phyloP scores from a whole-genome alignment of 1,139 yeast genomes.

The Yamadazyma blattariae region DNA sequence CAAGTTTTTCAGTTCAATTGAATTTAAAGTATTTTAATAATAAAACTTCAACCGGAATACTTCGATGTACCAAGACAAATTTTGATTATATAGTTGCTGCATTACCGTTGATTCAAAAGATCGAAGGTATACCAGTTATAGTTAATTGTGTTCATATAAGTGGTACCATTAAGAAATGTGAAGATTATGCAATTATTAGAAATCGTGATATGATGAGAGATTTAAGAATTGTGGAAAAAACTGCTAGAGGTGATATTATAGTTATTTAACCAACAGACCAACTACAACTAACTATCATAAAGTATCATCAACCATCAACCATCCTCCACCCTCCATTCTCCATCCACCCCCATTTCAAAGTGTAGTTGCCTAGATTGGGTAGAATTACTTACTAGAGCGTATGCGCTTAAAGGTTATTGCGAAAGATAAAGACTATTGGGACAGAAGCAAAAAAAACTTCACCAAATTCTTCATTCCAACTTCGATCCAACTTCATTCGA shows the following conservation, averaged over 20 bases:
- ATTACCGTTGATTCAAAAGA: conserved; percentile 54
- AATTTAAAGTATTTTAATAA: conserved; percentile 77
- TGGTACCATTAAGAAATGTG: conserved; percentile 88
- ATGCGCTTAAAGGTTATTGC: conserved; percentile 11
- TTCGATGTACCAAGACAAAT: conserved; percentile 71
- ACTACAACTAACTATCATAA: too few species aligned
- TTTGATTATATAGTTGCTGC: conserved; percentile 67
- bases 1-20: conserved; percentile 65
- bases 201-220: conserved; percentile 33
- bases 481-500: too few species aligned
- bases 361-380: too few species aligned
- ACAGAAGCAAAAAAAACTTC: too few species aligned
- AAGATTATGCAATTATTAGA: conserved; percentile 56
- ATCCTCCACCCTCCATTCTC: too few species aligned
- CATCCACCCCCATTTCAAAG: too few species aligned
- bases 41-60: conserved; percentile 79
- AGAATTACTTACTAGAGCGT: conserved; percentile 6
- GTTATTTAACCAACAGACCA: not conserved
- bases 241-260: conserved; percentile 6
- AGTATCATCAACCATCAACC: too few species aligned
- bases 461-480: too few species aligned
- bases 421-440: too few species aligned
- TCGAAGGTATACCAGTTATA: conserved; percentile 54
- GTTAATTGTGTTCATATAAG: conserved; percentile 69
- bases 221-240: conserved; percentile 5